Conservation (phyloP, 2,329 filamentous ascomycete species). For the Aspergillus sp. region DNA sequence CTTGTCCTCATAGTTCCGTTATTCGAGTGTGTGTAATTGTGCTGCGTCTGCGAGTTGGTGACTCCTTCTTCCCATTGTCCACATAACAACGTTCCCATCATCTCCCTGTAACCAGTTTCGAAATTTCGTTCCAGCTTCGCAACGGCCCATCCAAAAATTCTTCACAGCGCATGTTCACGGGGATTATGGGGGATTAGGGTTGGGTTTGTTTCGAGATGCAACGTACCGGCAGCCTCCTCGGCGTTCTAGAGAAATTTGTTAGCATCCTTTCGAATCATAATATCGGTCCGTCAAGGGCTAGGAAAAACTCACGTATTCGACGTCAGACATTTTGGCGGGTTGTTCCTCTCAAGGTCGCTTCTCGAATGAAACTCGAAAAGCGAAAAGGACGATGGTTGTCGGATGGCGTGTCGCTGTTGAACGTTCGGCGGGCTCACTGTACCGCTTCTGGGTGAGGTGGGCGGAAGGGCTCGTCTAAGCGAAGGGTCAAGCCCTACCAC, state of each 20-base stretch:
- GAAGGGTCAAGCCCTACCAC: constrained; percentile 43
- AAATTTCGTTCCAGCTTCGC: background rate
- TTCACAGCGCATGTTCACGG: constrained; percentile 3
- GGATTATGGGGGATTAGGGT: constrained; percentile 5
- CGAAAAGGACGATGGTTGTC: constrained; percentile 41
- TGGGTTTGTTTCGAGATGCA: constrained; percentile 16
- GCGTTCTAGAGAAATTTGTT: constrained; percentile 67
- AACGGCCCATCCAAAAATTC: background rate
- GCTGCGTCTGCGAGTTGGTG: background rate
- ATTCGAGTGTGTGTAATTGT: constrained; percentile 10
- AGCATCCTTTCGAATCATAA: constrained; percentile 27
- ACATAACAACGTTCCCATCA: constrained; percentile 9
- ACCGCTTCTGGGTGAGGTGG: constrained; percentile 36
- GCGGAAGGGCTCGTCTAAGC: constrained; percentile 43
- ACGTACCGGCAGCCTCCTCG: constrained; percentile 85
- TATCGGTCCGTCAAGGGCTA: background rate
- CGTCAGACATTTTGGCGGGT: constrained; percentile 77
- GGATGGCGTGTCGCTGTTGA: constrained; percentile 37
- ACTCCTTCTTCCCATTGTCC: background rate
- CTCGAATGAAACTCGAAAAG: constrained; percentile 48
- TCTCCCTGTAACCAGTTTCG: constrained; percentile 18
- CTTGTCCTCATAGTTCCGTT: constrained; percentile 9
- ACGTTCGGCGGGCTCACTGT: constrained; percentile 28
- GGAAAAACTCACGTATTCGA: constrained; percentile 72
- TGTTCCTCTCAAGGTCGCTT: constrained; percentile 45